Evolutionary conservation across 257 asterid genomes (phyloP).

Genomic region (Nicotiana knightiana): DNA sequence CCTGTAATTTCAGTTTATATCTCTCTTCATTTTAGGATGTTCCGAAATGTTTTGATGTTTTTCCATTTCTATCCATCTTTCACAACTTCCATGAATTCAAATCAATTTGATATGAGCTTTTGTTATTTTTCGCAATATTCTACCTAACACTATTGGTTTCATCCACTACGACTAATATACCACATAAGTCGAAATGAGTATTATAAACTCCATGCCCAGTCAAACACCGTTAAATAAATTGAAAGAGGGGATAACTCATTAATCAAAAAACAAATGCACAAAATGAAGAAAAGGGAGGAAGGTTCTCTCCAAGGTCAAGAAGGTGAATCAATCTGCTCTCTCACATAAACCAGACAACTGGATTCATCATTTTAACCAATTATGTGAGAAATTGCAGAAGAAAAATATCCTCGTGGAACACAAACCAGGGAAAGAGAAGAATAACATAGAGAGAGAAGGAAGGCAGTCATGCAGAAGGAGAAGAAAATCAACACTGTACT

Average conservation of each 20-base stretch:
- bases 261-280: background rate
- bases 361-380: background rate
- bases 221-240: background rate
- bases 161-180: background rate
- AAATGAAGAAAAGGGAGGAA: background rate
- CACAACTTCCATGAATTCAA: too few relatives aligned
- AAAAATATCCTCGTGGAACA: background rate
- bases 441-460: background rate
- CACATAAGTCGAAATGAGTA: background rate
- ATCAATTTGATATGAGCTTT: too few relatives aligned
- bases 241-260: background rate
- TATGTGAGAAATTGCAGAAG: background rate
- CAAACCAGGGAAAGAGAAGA: background rate
- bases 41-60: background rate
- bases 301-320: background rate
- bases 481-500: background rate
- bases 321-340: background rate
- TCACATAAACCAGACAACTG: background rate
- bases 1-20: background rate
- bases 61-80: too few relatives aligned
- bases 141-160: background rate
- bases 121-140: too few relatives aligned
- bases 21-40: background rate
- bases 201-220: background rate
- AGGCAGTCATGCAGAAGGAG: background rate